A percentile compares a stretch with the other conserved stretches of the same genome.
These are phyloP conservation scores for Arthonia radiata DNA, from an alignment of 495 filamentous ascomycete species.

Conservation along the genomic window DNA sequence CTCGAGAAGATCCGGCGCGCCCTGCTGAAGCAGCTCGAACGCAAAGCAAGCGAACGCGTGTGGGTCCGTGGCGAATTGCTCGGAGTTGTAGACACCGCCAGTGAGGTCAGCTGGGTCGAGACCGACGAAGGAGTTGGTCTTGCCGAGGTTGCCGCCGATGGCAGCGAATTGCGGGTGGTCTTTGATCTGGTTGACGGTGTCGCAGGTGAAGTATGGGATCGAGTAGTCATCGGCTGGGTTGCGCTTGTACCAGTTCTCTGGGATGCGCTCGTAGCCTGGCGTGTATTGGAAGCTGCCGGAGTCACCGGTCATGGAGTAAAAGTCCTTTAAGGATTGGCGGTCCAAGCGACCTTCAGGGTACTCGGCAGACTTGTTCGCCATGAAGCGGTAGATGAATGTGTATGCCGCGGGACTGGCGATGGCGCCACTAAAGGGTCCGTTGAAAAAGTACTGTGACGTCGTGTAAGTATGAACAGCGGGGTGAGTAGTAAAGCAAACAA, in stretches of 20 bases:
- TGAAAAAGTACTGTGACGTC: slow-evolving; percentile 31
- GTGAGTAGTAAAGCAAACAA: too few relatives aligned
- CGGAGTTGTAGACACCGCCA: not conserved
- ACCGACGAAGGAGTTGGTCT: not conserved
- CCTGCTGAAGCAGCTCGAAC: not conserved
- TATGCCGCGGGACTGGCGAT: slow-evolving; percentile 22
- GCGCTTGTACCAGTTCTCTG: not conserved
- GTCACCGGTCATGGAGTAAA: slow-evolving; percentile 20
- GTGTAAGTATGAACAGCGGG: too few relatives aligned
- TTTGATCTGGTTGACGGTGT: too few relatives aligned
- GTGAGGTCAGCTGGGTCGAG: not conserved
- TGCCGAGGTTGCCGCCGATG: not conserved
- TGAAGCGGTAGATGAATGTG: slow-evolving; percentile 19
- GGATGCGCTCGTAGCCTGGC: not conserved
- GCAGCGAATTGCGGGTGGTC: slow-evolving; percentile 10
- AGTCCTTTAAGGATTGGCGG: slow-evolving; percentile 20
- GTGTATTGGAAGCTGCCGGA: slow-evolving; percentile 3
- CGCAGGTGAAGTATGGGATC: slow-evolving; percentile 3
- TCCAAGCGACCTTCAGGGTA: slow-evolving; percentile 20
- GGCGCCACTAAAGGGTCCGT: slow-evolving; percentile 22
- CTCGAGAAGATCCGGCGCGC: not conserved
- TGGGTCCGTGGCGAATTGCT: too few relatives aligned
- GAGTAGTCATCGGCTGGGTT: slow-evolving; percentile 4
- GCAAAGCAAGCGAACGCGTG: slow-evolving; percentile 23
- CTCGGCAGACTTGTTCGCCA: slow-evolving; percentile 21